phyloP scores from a whole-genome alignment of 169 alveolate species.

The Plasmodium gaboni region DNA sequence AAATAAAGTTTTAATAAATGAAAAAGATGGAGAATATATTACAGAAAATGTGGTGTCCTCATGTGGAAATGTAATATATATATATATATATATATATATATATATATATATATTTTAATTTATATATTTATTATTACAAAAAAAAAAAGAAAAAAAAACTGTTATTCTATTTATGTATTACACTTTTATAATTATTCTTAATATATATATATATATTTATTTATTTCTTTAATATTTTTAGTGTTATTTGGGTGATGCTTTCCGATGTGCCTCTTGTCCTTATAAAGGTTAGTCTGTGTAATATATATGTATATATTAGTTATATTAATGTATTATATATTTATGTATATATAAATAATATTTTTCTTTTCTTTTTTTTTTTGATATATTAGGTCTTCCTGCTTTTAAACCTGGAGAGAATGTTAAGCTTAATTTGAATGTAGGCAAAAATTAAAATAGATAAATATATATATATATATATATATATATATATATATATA shows the following conservation, averaged over 20 bases:
- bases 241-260: conserved; percentile 75
- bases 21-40: conserved; percentile 49
- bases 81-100: not conserved
- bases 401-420: conserved; percentile 75
- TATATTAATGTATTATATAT: conserved; percentile 3
- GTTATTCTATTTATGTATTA: too few species aligned
- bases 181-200: too few species aligned
- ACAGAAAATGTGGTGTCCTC: conserved; percentile 71
- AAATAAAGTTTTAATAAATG: conserved; percentile 19
- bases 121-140: too few species aligned
- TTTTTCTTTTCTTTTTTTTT: conserved; percentile 7
- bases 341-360: not conserved
- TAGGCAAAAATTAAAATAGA: conserved; percentile 19
- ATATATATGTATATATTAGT: not conserved
- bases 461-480: not conserved
- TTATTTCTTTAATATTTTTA: conserved; percentile 5
- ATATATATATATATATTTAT: too few species aligned
- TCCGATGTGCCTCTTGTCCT: conserved; percentile 74
- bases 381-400: conserved; percentile 39
- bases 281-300: conserved; percentile 38
- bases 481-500: not conserved
- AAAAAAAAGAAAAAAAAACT: too few species aligned
- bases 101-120: not conserved
- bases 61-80: conserved; percentile 70
- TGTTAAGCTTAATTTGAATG: conserved; percentile 72